Base-by-base conservation (phyloP, 2,329 filamentous ascomycete species). In the Scopulariopsis brevicaulis region DNA sequence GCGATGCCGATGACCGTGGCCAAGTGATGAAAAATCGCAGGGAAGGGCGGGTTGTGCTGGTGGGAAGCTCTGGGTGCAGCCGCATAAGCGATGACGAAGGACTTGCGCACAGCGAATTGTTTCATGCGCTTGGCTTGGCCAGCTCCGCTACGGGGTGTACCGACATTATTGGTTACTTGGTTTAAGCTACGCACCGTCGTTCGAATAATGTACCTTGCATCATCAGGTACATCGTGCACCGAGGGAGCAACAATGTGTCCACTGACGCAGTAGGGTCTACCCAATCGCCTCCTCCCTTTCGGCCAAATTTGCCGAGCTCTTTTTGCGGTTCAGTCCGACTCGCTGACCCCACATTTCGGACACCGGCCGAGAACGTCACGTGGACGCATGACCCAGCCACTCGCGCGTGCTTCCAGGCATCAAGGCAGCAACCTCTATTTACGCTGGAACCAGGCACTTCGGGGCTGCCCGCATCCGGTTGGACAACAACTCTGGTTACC, bases 401-500 rank as follows among this genome's bases (percentile, higher is more conserved):
- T 24, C 12, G 18, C 4, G 28, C 4, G 1, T 25, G 34, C 32
- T 18, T n/a, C 18, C 48, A 57, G 46, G 48, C 55, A 53, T 20
- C 24, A 53, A 52, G 32, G 48, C 55, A 32, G n/a, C n/a, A 43
- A 57, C 5, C 4, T 4, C 37, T 57, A 53, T 53, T 57, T 52
- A 52, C 48, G 52, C 46, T 50, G 40, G 28, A 8, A 4, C 22
- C 34, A 43, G 54, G 54, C 25, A 24, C 54, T 24, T 55, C 35
- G 18, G 28, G 28, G 25, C 54, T 35, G 35, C 54, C 43, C 54
- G 54, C 54, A 12, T 55, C 20, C 35, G 54, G 54, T 56, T 56
- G 54, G 54, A 48, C 46, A 56, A 55, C 54, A 34, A 40, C 28
- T 57, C 56, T 57, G 58, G 60, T 61, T 61, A 61, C 60, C 60